Conservation (phyloP, 2,329 filamentous ascomycete genomes). For the Xylariaceae sp. region DNA sequence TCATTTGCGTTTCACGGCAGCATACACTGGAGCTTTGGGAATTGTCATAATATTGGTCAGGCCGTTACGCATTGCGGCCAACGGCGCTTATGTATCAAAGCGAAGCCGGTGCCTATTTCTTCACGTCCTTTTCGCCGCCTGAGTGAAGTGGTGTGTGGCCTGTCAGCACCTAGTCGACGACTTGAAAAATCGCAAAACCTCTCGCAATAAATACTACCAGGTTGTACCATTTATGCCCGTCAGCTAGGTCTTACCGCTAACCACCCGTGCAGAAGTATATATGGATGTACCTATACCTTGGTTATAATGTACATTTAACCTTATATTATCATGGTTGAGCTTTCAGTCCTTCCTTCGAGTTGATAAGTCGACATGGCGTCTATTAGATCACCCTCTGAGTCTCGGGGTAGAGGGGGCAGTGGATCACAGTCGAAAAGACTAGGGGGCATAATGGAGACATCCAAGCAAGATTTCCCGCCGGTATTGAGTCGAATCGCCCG, state of each 20-base stretch:
- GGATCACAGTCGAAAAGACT: conserved; percentile 31
- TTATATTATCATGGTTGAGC: conserved; percentile 28
- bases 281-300: conserved; percentile 8
- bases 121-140: conserved; percentile 11
- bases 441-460: conserved; percentile 34
- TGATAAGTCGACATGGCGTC: conserved; percentile 39
- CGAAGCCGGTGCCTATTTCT: conserved; percentile 10
- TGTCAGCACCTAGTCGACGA: conserved; percentile 27
- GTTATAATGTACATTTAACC: conserved; percentile 27
- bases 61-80: conserved; percentile 9
- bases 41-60: conserved; percentile 12
- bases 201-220: conserved; percentile 18
- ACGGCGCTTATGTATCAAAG: conserved; percentile 6
- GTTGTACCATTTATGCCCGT: conserved; percentile 17
- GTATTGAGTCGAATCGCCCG: conserved; percentile 28
- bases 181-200: conserved; percentile 11
- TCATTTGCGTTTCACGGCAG: not conserved
- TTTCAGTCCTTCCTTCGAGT: conserved; percentile 16
- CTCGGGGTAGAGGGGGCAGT: conserved; percentile 31
- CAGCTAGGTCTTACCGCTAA: conserved; percentile 19
- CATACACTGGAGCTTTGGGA: conserved; percentile 10
- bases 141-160: conserved; percentile 16
- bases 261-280: conserved; percentile 12
- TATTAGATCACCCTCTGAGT: conserved; percentile 31
- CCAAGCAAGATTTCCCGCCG: conserved; percentile 31